These are phyloP conservation scores for Tubosaeta sp. DNA, from an alignment of 768 basidiomycete species.

Conservation along the genomic window DNA sequence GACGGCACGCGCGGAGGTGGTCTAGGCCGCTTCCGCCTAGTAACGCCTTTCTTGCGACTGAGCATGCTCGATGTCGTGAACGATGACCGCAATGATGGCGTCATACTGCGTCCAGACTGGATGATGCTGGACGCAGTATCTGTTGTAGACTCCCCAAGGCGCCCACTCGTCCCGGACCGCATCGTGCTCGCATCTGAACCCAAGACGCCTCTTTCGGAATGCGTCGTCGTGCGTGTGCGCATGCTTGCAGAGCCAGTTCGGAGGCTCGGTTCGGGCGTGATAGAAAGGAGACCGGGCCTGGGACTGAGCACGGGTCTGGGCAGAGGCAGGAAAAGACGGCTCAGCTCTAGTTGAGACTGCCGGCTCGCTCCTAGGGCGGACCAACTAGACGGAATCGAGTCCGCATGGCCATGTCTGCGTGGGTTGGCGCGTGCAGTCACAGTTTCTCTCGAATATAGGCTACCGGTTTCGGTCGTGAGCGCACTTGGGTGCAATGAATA, in stretches of 20 bases:
- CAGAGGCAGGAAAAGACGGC: not conserved
- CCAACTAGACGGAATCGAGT: slow-evolving; percentile 23
- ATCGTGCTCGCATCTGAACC: not conserved
- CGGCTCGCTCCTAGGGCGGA: slow-evolving; percentile 10
- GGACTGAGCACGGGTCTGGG: not conserved
- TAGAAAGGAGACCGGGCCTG: slow-evolving; percentile 1
- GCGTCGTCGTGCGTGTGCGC: not conserved
- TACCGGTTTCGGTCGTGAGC: slow-evolving; percentile 14
- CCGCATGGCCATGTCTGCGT: slow-evolving; percentile 22
- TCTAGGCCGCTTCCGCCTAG: slow-evolving; percentile 17
- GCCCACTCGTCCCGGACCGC: not conserved
- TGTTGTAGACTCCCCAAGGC: not conserved
- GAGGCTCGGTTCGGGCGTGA: slow-evolving; percentile 2
- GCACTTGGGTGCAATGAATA: not conserved
- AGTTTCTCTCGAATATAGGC: slow-evolving; percentile 25
- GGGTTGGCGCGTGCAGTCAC: slow-evolving; percentile 19
- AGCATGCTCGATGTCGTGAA: slow-evolving; percentile 16
- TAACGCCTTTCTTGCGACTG: slow-evolving; percentile 19
- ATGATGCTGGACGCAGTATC: not conserved
- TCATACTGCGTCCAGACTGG: slow-evolving; percentile 2
- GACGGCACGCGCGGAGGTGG: slow-evolving; percentile 20
- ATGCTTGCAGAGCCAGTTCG: slow-evolving; percentile 1
- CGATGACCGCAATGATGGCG: not conserved
- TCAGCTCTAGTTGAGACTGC: slow-evolving; percentile 17
- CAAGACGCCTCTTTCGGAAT: not conserved